phyloP scores from a whole-genome alignment of 2,329 filamentous ascomycete species.

The Blastomyces percursus region DNA sequence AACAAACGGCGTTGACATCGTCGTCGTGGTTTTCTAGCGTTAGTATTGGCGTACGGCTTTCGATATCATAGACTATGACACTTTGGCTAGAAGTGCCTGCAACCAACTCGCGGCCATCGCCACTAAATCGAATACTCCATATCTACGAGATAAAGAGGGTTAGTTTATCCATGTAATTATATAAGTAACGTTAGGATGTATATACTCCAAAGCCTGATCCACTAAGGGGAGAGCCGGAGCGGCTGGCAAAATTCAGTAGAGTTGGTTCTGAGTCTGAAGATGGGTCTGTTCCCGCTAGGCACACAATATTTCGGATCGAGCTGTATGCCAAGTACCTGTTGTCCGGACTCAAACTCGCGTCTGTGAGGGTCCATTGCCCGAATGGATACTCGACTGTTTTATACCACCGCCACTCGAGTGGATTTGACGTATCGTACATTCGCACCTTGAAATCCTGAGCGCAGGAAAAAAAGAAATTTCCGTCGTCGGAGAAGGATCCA shows the following conservation, averaged over 20 bases:
- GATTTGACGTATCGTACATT: conserved; percentile 96
- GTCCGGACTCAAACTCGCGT: conserved; percentile 81
- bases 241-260: conserved; percentile 59
- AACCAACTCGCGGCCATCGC: conserved; percentile 80
- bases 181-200: neutral
- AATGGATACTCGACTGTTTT: conserved; percentile 77
- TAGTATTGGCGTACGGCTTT: conserved; percentile 63
- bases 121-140: conserved; percentile 86
- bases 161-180: neutral
- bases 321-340: conserved; percentile 88
- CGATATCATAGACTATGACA: conserved; percentile 87
- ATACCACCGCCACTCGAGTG: conserved; percentile 92
- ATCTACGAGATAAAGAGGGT: conserved; percentile 40
- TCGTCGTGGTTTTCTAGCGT: conserved; percentile 67
- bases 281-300: conserved; percentile 76
- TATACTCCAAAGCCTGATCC: conserved; percentile 37
- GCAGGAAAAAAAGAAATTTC: conserved; percentile 92
- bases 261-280: conserved; percentile 70
- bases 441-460: conserved; percentile 88
- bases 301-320: conserved; percentile 74
- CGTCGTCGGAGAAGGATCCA: conserved; percentile 92
- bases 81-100: conserved; percentile 71
- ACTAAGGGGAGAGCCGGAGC: conserved; percentile 28
- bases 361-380: conserved; percentile 92
- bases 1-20: conserved; percentile 95